A percentile compares a stretch with the other conserved stretches of the same genome.
Evolutionary conservation across 2,329 filamentous ascomycete species (phyloP).

Genomic region (Colletotrichum agaves): DNA sequence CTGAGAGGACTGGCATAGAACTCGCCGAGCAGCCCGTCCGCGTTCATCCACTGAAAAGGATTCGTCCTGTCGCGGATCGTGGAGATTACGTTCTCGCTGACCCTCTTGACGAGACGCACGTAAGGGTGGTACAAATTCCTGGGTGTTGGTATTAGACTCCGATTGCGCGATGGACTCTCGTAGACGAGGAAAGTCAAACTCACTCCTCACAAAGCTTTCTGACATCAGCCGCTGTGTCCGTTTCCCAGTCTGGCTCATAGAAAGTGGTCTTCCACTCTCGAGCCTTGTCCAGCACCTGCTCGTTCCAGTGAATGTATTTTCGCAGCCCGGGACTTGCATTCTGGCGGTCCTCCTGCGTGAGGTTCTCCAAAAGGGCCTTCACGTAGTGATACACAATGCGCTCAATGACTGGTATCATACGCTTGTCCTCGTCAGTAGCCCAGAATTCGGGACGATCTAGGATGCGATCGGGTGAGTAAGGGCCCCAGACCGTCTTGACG

Average conservation of each 20-base stretch:
- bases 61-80: slow-evolving; percentile 19
- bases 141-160: background rate
- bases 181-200: background rate
- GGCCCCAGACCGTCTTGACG: slow-evolving; percentile 19
- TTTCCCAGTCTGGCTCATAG: background rate
- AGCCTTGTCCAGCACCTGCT: slow-evolving; percentile 5
- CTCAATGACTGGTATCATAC: slow-evolving; percentile 20
- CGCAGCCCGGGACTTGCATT: background rate
- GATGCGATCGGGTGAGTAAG: background rate
- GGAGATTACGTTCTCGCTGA: slow-evolving; percentile 5
- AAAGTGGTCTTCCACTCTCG: background rate
- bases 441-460: slow-evolving; percentile 9
- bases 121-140: slow-evolving; percentile 1
- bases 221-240: background rate
- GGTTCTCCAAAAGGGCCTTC: background rate
- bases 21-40: slow-evolving; percentile 16
- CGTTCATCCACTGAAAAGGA: slow-evolving; percentile 23
- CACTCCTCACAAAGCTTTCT: background rate
- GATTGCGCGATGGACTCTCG: background rate
- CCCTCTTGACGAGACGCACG: background rate
- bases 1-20: slow-evolving; percentile 22
- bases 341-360: slow-evolving; percentile 8
- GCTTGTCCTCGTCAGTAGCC: slow-evolving; percentile 25
- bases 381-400: slow-evolving; percentile 20
- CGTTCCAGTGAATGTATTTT: slow-evolving; percentile 21